Evolutionary conservation across 2,329 filamentous ascomycete genomes (phyloP).

Genomic region (Botryotinia globosa): DNA sequence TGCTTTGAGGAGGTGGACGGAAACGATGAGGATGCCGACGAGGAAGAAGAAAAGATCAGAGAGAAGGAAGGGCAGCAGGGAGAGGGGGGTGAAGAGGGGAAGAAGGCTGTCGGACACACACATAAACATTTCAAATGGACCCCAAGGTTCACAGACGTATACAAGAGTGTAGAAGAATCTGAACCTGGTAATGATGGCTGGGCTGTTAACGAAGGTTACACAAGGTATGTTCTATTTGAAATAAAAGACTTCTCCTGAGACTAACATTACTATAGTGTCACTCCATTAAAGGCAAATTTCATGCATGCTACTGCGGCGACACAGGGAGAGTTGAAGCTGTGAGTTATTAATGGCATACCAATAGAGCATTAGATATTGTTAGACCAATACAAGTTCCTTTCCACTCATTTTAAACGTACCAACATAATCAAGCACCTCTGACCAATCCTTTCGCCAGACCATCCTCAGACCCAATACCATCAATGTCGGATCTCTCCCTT

Average conservation of each 20-base stretch:
- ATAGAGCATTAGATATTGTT: slow-evolving; percentile 37
- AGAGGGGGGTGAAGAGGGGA: slow-evolving; percentile 34
- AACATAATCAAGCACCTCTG: slow-evolving; percentile 19
- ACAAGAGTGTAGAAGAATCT: slow-evolving; percentile 77
- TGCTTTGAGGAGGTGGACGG: slow-evolving; percentile 82
- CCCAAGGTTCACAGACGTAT: slow-evolving; percentile 82
- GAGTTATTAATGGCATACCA: slow-evolving; percentile 49
- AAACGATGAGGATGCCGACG: slow-evolving; percentile 60
- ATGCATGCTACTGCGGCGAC: slow-evolving; percentile 68
- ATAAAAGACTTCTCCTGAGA: slow-evolving; percentile 23
- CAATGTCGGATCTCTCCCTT: slow-evolving; percentile 27
- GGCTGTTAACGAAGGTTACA: slow-evolving; percentile 83
- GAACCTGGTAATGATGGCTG: slow-evolving; percentile 87
- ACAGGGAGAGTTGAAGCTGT: slow-evolving; percentile 76
- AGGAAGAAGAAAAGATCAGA: slow-evolving; percentile 68
- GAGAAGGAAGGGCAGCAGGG: slow-evolving; percentile 52
- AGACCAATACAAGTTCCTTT: slow-evolving; percentile 35
- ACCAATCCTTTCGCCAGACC: slow-evolving; percentile 21
- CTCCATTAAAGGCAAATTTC: slow-evolving; percentile 89
- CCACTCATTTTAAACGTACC: neutral
- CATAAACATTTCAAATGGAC: slow-evolving; percentile 96
- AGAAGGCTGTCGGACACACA: slow-evolving; percentile 48
- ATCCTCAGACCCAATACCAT: slow-evolving; percentile 23
- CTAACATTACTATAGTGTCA: slow-evolving; percentile 60
- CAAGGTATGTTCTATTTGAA: slow-evolving; percentile 58